Percentiles rank a stretch among this genome's conserved stretches.
phyloP scores from a whole-genome alignment of 176 grass and related monocot species.

The Dendrocalamus sinicus region DNA sequence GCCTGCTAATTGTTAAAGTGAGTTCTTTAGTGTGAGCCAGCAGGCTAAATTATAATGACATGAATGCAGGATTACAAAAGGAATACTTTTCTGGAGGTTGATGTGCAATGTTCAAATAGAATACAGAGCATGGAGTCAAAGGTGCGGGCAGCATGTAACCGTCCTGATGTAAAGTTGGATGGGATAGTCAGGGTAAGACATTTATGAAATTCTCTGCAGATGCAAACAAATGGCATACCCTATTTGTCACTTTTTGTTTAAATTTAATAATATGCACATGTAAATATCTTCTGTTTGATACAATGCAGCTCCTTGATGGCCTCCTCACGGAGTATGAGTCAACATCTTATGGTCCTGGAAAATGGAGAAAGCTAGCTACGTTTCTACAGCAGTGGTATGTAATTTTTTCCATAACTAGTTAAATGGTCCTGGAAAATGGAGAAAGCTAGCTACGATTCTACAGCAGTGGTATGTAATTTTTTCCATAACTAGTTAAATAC shows the following conservation, averaged over 20 bases:
- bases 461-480: conserved; percentile 68
- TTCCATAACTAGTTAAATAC: background rate
- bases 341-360: conserved; percentile 73
- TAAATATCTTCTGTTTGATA: conserved; percentile 29
- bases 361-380: conserved; percentile 78
- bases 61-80: conserved; percentile 86
- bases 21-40: background rate
- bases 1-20: background rate
- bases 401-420: background rate
- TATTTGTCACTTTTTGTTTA: conserved; percentile 22
- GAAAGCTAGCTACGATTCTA: conserved; percentile 71
- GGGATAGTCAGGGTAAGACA: conserved; percentile 69
- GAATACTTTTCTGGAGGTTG: conserved; percentile 84
- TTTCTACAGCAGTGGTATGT: conserved; percentile 85
- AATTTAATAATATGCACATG: background rate
- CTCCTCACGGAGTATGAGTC: conserved; percentile 76
- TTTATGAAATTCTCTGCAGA: conserved; percentile 1
- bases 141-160: conserved; percentile 70
- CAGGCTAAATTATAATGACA: conserved; percentile 9
- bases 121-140: conserved; percentile 84
- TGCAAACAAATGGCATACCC: background rate
- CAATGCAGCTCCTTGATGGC: conserved; percentile 71
- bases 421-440: conserved; percentile 77
- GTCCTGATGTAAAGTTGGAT: conserved; percentile 78
- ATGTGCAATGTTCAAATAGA: conserved; percentile 78